These are phyloP conservation scores for Trichoderma asperelloides DNA, from an alignment of 495 filamentous ascomycete species.

Conservation along the genomic window DNA sequence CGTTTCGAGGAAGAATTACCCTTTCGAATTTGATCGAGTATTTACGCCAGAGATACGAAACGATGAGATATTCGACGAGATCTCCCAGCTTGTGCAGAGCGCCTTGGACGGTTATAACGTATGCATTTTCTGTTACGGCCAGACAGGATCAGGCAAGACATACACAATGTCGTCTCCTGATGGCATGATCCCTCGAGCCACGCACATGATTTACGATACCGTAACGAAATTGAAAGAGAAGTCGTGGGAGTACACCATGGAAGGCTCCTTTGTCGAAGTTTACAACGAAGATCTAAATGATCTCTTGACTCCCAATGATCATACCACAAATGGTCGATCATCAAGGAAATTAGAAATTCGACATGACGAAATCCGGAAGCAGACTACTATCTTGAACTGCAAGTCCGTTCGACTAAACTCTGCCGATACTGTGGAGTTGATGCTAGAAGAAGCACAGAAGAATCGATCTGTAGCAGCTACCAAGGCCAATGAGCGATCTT, in stretches of 20 bases:
- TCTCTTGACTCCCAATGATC: constrained; percentile 60
- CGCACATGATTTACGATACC: constrained; percentile 85
- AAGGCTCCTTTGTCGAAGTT: constrained; percentile 95
- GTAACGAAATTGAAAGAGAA: constrained; percentile 75
- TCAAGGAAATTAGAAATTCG: constrained; percentile 89
- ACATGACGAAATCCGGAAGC: constrained; percentile 71
- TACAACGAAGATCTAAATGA: constrained; percentile 98
- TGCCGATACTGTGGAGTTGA: constrained; percentile 63
- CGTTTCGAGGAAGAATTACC: constrained; percentile 62
- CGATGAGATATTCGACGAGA: constrained; percentile 86
- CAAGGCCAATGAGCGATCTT: constrained; percentile 90
- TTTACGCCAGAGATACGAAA: constrained; percentile 75
- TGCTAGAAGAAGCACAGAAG: constrained; percentile 66
- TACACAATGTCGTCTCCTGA: constrained; percentile 89
- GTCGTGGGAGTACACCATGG: constrained; percentile 90
- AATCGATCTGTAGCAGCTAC: constrained; percentile 93
- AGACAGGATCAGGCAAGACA: constrained; percentile 95
- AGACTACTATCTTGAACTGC: constrained; percentile 78
- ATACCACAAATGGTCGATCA: constrained; percentile 59
- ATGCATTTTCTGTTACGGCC: constrained; percentile 98
- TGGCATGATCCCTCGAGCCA: constrained; percentile 92
- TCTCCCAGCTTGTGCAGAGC: constrained; percentile 92
- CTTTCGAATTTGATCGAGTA: constrained; percentile 89
- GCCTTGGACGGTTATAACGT: constrained; percentile 98
- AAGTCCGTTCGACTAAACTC: constrained; percentile 71